Evolutionary conservation across 345 rosid genomes (phyloP).

Genomic region (Eutrema japonicum): DNA sequence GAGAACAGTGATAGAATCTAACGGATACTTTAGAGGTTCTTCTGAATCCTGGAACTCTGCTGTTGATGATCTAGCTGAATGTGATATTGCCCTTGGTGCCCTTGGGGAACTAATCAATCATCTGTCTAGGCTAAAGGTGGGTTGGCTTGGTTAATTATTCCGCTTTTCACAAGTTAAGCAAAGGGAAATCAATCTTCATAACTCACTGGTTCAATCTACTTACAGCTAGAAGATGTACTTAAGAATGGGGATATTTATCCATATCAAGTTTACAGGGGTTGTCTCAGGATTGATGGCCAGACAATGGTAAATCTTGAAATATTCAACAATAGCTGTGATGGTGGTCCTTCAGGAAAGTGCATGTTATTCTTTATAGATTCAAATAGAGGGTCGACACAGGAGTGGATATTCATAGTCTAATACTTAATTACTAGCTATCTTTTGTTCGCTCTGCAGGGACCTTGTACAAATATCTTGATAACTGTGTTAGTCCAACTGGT

Average conservation of each 20-base stretch:
- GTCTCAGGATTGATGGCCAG: conserved; percentile 94
- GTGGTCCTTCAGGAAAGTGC: conserved; percentile 76
- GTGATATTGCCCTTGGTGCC: conserved; percentile 62
- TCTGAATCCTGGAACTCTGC: conserved; percentile 56
- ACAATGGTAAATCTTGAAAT: conserved; percentile 91
- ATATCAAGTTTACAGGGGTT: conserved; percentile 79
- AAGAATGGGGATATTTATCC: conserved; percentile 74
- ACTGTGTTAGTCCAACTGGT: conserved; percentile 79
- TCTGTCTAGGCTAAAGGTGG: conserved; percentile 86
- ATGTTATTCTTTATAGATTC: conserved; percentile 18
- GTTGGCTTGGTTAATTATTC: conserved; percentile 35
- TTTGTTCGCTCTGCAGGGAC: conserved; percentile 62
- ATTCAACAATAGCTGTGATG: conserved; percentile 75
- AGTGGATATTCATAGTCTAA: background rate
- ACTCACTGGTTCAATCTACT: conserved; percentile 24
- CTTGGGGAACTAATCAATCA: conserved; percentile 82
- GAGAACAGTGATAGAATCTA: conserved; percentile 63
- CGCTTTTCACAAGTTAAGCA: conserved; percentile 14
- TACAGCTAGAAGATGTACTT: conserved; percentile 79
- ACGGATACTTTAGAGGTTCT: conserved; percentile 69
- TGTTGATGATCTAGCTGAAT: conserved; percentile 54
- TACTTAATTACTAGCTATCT: background rate
- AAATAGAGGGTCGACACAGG: conserved; percentile 12
- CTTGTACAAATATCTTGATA: conserved; percentile 81
- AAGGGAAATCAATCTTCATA: conserved; percentile 20